These are phyloP conservation scores for Geotrichum aggregatum DNA, from an alignment of 1,139 yeast species.

Conservation along the genomic window DNA sequence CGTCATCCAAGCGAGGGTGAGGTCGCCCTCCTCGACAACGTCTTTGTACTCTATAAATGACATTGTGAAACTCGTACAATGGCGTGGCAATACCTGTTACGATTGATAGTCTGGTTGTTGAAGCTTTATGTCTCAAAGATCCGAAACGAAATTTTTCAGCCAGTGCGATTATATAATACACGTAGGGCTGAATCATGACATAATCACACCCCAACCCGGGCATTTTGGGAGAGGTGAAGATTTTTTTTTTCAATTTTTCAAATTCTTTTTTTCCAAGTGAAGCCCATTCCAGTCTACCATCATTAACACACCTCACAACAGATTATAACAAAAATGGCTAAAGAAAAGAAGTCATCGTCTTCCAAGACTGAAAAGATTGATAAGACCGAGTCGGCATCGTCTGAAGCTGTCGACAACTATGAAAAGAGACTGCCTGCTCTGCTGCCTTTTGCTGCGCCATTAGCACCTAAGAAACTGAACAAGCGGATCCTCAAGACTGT, in stretches of 20 bases:
- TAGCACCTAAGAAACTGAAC: slow-evolving; percentile 93
- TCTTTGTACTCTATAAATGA: slow-evolving; percentile 50
- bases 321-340: slow-evolving; percentile 37
- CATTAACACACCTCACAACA: too few relatives aligned
- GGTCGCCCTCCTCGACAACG: slow-evolving; percentile 72
- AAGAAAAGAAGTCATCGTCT: slow-evolving; percentile 31
- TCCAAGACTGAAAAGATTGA: slow-evolving; percentile 28
- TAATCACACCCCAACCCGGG: too few relatives aligned
- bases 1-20: slow-evolving; percentile 80
- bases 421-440: slow-evolving; percentile 87
- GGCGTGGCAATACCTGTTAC: too few relatives aligned
- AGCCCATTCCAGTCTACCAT: too few relatives aligned
- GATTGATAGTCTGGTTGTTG: too few relatives aligned
- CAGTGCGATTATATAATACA: too few relatives aligned
- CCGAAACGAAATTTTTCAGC: background rate
- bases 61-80: too few relatives aligned
- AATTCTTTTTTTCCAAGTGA: too few relatives aligned
- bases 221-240: too few relatives aligned
- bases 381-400: slow-evolving; percentile 24
- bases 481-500: slow-evolving; percentile 93
- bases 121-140: too few relatives aligned
- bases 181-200: too few relatives aligned
- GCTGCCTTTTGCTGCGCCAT: slow-evolving; percentile 87
- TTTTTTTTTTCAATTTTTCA: background rate
- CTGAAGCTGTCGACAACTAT: slow-evolving; percentile 79